Percentiles rank a stretch among this genome's conserved stretches.
phyloP scores from a whole-genome alignment of 345 rosid genomes.

The Cardamine resedifolia region DNA sequence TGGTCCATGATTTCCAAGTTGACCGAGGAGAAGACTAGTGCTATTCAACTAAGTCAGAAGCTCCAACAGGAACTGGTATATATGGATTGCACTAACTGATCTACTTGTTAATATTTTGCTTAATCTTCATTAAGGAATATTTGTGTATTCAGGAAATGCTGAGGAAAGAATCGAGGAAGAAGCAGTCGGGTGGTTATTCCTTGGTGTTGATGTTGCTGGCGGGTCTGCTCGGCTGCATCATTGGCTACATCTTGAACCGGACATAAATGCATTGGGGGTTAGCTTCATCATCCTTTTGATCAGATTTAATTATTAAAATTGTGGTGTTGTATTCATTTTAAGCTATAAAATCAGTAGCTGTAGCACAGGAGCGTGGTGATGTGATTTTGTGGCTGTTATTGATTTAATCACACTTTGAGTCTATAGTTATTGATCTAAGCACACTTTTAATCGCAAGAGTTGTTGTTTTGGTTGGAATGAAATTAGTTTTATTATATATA shows the following conservation, averaged over 20 bases:
- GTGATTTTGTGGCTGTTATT: slow-evolving; percentile 20
- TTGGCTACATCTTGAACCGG: slow-evolving; percentile 60
- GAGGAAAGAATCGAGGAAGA: slow-evolving; percentile 53
- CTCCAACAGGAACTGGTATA: slow-evolving; percentile 78
- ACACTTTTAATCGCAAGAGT: slow-evolving; percentile 3
- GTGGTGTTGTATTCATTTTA: not conserved
- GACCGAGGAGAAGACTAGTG: slow-evolving; percentile 73
- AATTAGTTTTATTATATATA: not conserved
- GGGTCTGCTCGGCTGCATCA: slow-evolving; percentile 54
- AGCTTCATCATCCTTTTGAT: slow-evolving; percentile 16
- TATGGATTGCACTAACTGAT: slow-evolving; percentile 29
- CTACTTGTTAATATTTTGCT: not conserved
- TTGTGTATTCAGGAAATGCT: slow-evolving; percentile 54
- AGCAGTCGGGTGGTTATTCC: slow-evolving; percentile 48
- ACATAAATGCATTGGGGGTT: slow-evolving; percentile 17
- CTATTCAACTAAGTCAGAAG: slow-evolving; percentile 58
- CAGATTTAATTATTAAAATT: not conserved
- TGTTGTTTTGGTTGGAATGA: not conserved
- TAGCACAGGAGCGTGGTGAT: not conserved
- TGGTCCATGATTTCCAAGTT: slow-evolving; percentile 73
- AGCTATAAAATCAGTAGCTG: slow-evolving; percentile 31
- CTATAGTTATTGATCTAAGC: no score
- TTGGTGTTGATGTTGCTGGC: slow-evolving; percentile 50
- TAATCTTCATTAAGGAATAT: not conserved
- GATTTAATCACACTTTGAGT: not conserved